Evolutionary conservation across 352 stramenopile species (phyloP), one percentile per base, ranked within the genome.

Genomic region (Phytophthora colocasiae): DNA sequence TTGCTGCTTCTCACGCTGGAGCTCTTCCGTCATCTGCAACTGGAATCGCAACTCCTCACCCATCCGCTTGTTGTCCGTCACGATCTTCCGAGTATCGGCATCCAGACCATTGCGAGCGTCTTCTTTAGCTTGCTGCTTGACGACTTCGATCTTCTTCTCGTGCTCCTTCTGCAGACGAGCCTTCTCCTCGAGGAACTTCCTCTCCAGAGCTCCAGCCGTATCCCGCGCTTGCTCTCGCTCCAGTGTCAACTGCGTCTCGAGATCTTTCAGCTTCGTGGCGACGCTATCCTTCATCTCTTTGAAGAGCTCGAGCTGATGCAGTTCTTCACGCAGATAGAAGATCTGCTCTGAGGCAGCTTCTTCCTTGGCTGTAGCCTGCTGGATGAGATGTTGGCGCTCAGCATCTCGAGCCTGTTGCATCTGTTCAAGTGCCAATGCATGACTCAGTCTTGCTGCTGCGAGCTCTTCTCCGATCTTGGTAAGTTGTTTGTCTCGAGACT

Each of bases 1-100:
- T n/a, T 77, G 54, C 53, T 81, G 58, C 54, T 95, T 93, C 51
- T 97, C 89, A 9, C 73, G 66, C 51, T 97, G 83, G 1, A 98
- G 82, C 66, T 98, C 93, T 34, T 93, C 87, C 6, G 86, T 96
- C 65, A 95, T 97, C 62, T 96, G 85, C 49, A 95, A 58, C 68
- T 98, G 93, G 57, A 98, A 97, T n/a, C 85, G 84, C 29, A 98
- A 74, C 73, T 98, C 94, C 53, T 98, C 92, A 46, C 79, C 84
- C 91, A 98, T 97, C 45, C 91, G 80, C 17, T 91, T 91, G 69
- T 98, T 98, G 62, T 98, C 89, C 2, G 85, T 91, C 46, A 97
- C 82, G 59, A 98, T 97, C 58, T 97, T 96, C 51, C 90, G 86
- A 34, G 92, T 97, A 69, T 98, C 92, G 17, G 78, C 87, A 57